Percentiles rank a stretch among this genome's conserved stretches.
These are phyloP conservation scores for Arthrobotrys iridis DNA, from an alignment of 2,329 filamentous ascomycete genomes.

Conservation along the genomic window DNA sequence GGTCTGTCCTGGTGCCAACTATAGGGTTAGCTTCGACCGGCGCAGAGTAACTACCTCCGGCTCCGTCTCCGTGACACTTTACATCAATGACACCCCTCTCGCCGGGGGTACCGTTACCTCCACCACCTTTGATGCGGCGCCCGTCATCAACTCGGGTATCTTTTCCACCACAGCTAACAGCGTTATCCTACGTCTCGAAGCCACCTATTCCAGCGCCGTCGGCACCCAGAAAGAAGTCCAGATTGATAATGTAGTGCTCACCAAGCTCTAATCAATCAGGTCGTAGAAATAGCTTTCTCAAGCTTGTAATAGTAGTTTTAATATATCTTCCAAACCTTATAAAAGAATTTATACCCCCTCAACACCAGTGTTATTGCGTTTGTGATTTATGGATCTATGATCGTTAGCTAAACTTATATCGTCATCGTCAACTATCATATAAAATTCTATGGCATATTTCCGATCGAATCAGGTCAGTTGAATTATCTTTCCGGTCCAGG, in stretches of 20 bases:
- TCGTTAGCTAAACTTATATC: too few species aligned
- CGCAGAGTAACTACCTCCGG: background rate
- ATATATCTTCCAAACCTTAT: background rate
- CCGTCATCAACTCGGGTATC: background rate
- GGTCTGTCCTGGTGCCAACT: slow-evolving; percentile 16
- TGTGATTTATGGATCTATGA: too few species aligned
- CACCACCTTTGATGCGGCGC: background rate
- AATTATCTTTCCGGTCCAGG: too few species aligned
- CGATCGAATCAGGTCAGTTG: too few species aligned
- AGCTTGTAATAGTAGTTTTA: background rate
- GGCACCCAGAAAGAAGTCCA: background rate
- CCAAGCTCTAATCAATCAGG: background rate
- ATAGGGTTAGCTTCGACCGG: background rate
- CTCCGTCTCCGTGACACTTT: background rate
- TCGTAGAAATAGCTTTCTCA: too few species aligned
- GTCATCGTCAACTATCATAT: too few species aligned
- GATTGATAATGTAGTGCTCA: slow-evolving; percentile 15
- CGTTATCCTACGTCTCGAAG: background rate
- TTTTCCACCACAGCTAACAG: background rate
- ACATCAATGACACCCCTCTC: background rate
- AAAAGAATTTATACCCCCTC: background rate
- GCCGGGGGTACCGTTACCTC: slow-evolving; percentile 2
- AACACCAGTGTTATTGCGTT: too few species aligned
- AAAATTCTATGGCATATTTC: too few species aligned
- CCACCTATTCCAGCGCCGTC: background rate